Evolutionary conservation across 2,329 filamentous ascomycete species (phyloP).

Genomic region (Fusarium abutilonis): DNA sequence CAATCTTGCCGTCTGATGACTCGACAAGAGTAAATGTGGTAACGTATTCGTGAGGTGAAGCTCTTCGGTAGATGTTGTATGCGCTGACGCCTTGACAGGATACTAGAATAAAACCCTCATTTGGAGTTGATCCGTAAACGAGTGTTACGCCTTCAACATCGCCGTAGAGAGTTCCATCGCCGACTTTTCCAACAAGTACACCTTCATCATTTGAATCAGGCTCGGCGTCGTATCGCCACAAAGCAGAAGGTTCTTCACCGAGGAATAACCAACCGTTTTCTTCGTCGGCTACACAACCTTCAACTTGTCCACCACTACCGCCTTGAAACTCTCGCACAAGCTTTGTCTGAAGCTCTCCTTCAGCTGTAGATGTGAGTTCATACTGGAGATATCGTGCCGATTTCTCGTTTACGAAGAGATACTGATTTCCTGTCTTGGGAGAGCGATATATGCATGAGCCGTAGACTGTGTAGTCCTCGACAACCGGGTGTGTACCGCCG

Average conservation of each 20-base stretch:
- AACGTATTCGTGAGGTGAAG: constrained; percentile 60
- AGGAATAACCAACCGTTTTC: constrained; percentile 61
- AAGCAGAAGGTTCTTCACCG: constrained; percentile 61
- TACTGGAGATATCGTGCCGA: constrained; percentile 64
- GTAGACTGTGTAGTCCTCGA: constrained; percentile 59
- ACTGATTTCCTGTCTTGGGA: constrained; percentile 57
- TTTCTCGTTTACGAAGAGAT: constrained; percentile 66
- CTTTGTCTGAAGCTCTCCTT: constrained; percentile 56
- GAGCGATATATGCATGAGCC: constrained; percentile 64
- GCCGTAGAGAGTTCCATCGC: constrained; percentile 59
- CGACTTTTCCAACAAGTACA: constrained; percentile 54
- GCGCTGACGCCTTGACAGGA: constrained; percentile 64
- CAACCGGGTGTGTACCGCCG: constrained; percentile 58
- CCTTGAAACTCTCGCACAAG: constrained; percentile 63
- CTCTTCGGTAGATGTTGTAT: constrained; percentile 61
- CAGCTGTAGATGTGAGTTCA: constrained; percentile 54
- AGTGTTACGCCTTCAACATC: constrained; percentile 66
- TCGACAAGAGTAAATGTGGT: constrained; percentile 59
- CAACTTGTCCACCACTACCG: constrained; percentile 62
- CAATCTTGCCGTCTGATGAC: constrained; percentile 55
- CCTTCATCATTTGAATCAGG: constrained; percentile 53
- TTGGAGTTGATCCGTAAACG: constrained; percentile 55
- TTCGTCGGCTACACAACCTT: constrained; percentile 64
- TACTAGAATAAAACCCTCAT: constrained; percentile 61
- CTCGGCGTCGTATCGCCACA: constrained; percentile 64